Percentiles rank a stretch among this genome's conserved stretches.
These are phyloP conservation scores for Vigna angularis DNA, from an alignment of 306 rosid species.

Conservation along the genomic window DNA sequence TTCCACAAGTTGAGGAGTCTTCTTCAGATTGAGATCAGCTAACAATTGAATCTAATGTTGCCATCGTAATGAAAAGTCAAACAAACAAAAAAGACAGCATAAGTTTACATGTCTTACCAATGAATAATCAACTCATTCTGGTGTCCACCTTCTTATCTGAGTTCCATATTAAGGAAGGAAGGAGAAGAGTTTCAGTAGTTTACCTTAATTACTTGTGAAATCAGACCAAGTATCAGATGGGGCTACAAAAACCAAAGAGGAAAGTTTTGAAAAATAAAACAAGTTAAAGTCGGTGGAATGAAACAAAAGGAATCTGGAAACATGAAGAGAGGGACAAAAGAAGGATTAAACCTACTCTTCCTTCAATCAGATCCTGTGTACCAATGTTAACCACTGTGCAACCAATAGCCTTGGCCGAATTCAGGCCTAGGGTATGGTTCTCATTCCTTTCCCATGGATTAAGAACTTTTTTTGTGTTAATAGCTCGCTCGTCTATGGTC, in stretches of 20 bases:
- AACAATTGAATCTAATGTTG: slow-evolving; percentile 82
- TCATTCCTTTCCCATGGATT: slow-evolving; percentile 99
- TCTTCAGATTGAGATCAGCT: slow-evolving; percentile 96
- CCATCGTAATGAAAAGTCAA: slow-evolving; percentile 50
- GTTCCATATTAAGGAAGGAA: slow-evolving; percentile 15
- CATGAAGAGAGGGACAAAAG: slow-evolving; percentile 8
- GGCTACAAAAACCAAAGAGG: slow-evolving; percentile 66
- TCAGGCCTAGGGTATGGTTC: slow-evolving; percentile 95
- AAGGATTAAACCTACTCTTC: slow-evolving; percentile 74
- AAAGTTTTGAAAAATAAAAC: neutral
- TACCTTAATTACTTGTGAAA: slow-evolving; percentile 98
- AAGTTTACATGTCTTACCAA: slow-evolving; percentile 32
- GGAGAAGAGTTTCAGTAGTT: slow-evolving; percentile 23
- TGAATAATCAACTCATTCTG: slow-evolving; percentile 35
- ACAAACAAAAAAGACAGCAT: slow-evolving; percentile 31
- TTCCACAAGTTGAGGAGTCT: slow-evolving; percentile 98
- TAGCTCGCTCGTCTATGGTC: slow-evolving; percentile 98
- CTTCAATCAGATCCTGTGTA: slow-evolving; percentile 93
- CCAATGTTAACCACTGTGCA: slow-evolving; percentile 99
- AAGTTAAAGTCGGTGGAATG: slow-evolving; percentile 25
- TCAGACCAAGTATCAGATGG: slow-evolving; percentile 89
- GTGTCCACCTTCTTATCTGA: slow-evolving; percentile 25
- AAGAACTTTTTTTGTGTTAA: slow-evolving; percentile 84
- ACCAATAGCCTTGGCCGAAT: slow-evolving; percentile 98
- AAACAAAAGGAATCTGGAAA: neutral